These are phyloP conservation scores for Chiua sp. DNA, from an alignment of 1,284 basidiomycete species.

Conservation along the genomic window DNA sequence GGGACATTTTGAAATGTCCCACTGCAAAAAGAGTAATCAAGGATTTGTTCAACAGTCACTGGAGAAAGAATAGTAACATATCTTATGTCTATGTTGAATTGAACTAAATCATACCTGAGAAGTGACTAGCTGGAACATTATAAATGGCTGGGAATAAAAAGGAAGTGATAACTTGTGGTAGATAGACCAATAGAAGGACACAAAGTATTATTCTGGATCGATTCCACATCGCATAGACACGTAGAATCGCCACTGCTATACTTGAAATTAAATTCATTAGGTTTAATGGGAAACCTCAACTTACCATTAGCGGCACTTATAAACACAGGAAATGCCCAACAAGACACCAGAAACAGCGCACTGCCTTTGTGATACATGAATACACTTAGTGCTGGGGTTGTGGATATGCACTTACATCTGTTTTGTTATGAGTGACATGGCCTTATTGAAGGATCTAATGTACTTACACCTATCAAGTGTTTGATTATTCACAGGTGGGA, in stretches of 20 bases:
- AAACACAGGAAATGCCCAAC: slow-evolving; percentile 6
- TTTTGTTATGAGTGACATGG: neutral
- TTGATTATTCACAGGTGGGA: neutral
- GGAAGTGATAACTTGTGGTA: neutral
- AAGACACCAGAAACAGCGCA: neutral
- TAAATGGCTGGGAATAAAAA: neutral
- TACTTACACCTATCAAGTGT: neutral
- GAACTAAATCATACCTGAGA: neutral
- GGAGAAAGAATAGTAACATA: neutral
- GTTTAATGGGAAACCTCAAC: neutral
- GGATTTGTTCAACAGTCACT: neutral
- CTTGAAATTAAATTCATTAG: neutral
- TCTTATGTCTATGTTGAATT: neutral
- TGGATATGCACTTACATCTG: neutral
- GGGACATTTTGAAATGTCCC: neutral
- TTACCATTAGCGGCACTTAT: slow-evolving; percentile 14
- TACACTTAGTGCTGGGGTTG: no score
- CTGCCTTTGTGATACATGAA: slow-evolving; percentile 4
- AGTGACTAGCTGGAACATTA: neutral
- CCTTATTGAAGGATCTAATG: neutral
- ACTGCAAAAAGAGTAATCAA: neutral
- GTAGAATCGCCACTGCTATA: slow-evolving; percentile 21
- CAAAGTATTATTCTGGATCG: slow-evolving; percentile 9
- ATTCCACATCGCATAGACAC: slow-evolving; percentile 18
- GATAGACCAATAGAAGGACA: neutral